These are phyloP conservation scores for Stephanocyclus meneghinianus DNA, from an alignment of 352 stramenopile genomes.

Conservation along the genomic window DNA sequence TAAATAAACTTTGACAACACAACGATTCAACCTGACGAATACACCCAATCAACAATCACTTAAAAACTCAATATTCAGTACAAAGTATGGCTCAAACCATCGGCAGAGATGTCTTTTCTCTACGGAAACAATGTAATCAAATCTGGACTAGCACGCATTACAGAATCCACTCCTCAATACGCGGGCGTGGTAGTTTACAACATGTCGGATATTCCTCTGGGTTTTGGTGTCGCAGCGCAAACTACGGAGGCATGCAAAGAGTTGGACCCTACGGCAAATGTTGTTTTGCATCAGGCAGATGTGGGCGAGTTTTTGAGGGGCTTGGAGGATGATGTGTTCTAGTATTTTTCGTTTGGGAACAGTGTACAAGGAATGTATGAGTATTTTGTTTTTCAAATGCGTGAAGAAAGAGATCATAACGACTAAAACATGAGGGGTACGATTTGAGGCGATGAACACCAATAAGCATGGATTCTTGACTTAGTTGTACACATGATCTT, in stretches of 20 bases:
- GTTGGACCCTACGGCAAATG: slow-evolving; percentile 93
- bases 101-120: slow-evolving; percentile 98
- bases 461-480: no score
- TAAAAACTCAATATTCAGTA: slow-evolving; percentile 77
- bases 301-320: slow-evolving; percentile 97
- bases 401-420: neutral
- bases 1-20: neutral
- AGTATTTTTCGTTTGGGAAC: slow-evolving; percentile 23
- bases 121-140: slow-evolving; percentile 99
- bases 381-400: neutral
- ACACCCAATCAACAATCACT: neutral
- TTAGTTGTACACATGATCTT: neutral
- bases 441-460: no score
- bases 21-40: no score
- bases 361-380: neutral
- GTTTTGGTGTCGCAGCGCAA: slow-evolving; percentile 97
- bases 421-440: neutral
- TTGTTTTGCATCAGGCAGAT: slow-evolving; percentile 98
- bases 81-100: slow-evolving; percentile 99
- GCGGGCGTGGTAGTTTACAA: slow-evolving; percentile 97
- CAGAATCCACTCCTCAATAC: slow-evolving; percentile 96
- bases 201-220: slow-evolving; percentile 97
- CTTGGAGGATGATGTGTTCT: slow-evolving; percentile 97
- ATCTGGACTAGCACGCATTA: slow-evolving; percentile 95
- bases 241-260: slow-evolving; percentile 92